phyloP scores from a whole-genome alignment of 345 rosid species.

The Garcia nutans region DNA sequence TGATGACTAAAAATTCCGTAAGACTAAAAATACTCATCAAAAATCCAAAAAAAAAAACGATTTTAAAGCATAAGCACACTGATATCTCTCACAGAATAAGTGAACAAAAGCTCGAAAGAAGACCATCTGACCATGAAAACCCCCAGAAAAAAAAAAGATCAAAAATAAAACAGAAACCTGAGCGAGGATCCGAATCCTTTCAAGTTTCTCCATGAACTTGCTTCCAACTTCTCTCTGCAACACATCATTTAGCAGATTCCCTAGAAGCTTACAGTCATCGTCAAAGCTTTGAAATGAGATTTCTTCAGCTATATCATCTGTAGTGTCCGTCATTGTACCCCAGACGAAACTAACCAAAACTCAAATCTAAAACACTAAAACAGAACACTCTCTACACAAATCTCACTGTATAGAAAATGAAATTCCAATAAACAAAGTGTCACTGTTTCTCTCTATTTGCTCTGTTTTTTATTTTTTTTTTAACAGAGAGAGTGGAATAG shows the following conservation, averaged over 20 bases:
- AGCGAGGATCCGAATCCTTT: constrained; percentile 72
- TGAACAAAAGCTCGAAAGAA: neutral
- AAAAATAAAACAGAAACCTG: constrained; percentile 42
- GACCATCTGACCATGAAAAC: neutral
- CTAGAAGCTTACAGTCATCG: constrained; percentile 87
- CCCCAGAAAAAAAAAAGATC: neutral
- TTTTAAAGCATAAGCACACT: neutral
- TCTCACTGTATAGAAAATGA: neutral
- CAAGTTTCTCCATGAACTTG: constrained; percentile 66
- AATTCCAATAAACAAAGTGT: too few species aligned
- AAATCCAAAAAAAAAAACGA: neutral
- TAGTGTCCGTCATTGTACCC: constrained; percentile 77
- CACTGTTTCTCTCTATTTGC: neutral
- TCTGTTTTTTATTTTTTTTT: too few species aligned
- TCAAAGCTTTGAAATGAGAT: constrained; percentile 93
- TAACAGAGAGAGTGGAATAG: neutral
- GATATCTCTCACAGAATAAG: neutral
- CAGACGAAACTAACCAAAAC: too few species aligned
- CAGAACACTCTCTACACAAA: neutral
- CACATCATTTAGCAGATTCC: constrained; percentile 79
- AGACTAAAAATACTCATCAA: neutral
- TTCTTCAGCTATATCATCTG: constrained; percentile 92
- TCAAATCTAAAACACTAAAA: neutral
- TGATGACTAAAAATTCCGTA: neutral
- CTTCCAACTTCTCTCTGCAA: constrained; percentile 74